Evolutionary conservation across 805 yeast species (phyloP).

Genomic region (Starmerella bombicola): DNA sequence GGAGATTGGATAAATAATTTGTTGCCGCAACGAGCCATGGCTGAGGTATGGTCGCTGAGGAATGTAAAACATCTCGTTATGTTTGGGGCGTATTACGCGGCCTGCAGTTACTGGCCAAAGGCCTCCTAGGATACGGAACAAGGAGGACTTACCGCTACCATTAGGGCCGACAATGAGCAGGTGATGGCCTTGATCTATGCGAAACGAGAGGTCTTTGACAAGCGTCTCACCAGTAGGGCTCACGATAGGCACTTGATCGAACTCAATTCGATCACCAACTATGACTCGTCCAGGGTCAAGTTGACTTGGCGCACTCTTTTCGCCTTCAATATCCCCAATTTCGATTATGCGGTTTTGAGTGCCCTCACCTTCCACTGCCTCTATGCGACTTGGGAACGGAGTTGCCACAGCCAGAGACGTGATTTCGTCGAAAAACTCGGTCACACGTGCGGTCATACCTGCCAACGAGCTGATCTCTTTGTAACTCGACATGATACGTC

Average conservation of each 20-base stretch:
- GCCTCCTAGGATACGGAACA: constrained; percentile 83
- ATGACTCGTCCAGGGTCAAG: constrained; percentile 16
- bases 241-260: constrained; percentile 62
- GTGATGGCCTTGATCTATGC: constrained; percentile 70
- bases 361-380: neutral
- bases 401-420: constrained; percentile 30
- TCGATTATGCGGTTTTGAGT: neutral
- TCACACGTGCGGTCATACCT: constrained; percentile 68
- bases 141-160: constrained; percentile 90
- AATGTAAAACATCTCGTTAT: constrained; percentile 63
- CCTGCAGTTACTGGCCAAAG: constrained; percentile 70
- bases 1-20: constrained; percentile 77
- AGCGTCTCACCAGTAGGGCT: constrained; percentile 76
- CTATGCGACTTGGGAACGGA: neutral
- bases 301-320: neutral
- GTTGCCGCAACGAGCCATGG: constrained; percentile 70
- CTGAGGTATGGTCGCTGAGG: constrained; percentile 89
- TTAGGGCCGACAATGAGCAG: constrained; percentile 87
- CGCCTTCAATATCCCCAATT: neutral
- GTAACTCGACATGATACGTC: constrained; percentile 73
- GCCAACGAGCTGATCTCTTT: constrained; percentile 70
- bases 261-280: constrained; percentile 47
- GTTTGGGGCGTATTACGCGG: constrained; percentile 48
- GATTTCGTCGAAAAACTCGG: constrained; percentile 55
- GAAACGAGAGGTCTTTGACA: constrained; percentile 52